Percentiles rank a stretch among this genome's conserved stretches.
Conservation (phyloP, 2,329 filamentous ascomycete species). For the Hyphodiscus sp. region DNA sequence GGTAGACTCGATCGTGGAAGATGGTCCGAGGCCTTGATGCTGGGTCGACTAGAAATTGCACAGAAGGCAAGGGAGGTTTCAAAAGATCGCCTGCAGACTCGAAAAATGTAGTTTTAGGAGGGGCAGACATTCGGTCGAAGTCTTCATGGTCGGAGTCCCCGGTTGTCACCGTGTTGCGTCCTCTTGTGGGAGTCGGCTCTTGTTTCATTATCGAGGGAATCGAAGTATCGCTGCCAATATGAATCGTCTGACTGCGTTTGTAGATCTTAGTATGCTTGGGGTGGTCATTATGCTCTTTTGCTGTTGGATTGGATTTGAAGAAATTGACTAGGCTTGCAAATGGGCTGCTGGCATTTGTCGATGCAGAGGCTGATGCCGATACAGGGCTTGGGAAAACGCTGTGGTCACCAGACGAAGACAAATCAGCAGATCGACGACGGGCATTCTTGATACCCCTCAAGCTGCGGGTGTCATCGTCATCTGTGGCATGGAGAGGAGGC, state of each 20-base stretch:
- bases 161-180: slow-evolving; percentile 28
- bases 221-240: slow-evolving; percentile 33
- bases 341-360: slow-evolving; percentile 43
- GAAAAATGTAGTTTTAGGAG: slow-evolving; percentile 87
- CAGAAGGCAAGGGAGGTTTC: slow-evolving; percentile 77
- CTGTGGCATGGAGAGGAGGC: slow-evolving; percentile 57
- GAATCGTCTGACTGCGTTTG: slow-evolving; percentile 69
- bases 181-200: slow-evolving; percentile 13
- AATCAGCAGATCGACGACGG: slow-evolving; percentile 11
- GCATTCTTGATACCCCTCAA: slow-evolving; percentile 39
- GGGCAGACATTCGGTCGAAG: slow-evolving; percentile 51
- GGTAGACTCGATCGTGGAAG: slow-evolving; percentile 94
- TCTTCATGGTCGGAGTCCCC: slow-evolving; percentile 36
- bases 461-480: slow-evolving; percentile 60
- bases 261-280: slow-evolving; percentile 65
- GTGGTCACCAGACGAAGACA: slow-evolving; percentile 11
- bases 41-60: slow-evolving; percentile 79
- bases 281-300: slow-evolving; percentile 43
- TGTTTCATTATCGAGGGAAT: slow-evolving; percentile 5
- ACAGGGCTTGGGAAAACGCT: slow-evolving; percentile 9
- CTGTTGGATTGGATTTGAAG: slow-evolving; percentile 54
- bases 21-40: slow-evolving; percentile 78
- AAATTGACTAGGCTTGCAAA: slow-evolving; percentile 57
- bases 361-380: slow-evolving; percentile 23
- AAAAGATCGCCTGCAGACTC: slow-evolving; percentile 91